Evolutionary conservation across 129 eudicot species (phyloP).

Genomic region (Lactuca saligna): DNA sequence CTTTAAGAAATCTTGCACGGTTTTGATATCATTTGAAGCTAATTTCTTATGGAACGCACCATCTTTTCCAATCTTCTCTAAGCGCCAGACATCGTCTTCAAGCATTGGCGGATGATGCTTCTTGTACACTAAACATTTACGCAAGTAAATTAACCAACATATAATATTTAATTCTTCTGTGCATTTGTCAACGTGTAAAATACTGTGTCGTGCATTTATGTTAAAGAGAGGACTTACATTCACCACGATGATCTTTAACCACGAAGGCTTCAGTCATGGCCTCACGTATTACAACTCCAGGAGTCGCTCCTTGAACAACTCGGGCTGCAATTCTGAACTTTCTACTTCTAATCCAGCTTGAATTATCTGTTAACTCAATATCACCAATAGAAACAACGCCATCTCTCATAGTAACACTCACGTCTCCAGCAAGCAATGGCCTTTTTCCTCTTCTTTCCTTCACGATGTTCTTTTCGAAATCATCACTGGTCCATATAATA

Average conservation of each 20-base stretch:
- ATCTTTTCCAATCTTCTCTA: constrained; percentile 88
- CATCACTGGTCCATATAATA: constrained; percentile 54
- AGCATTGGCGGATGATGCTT: constrained; percentile 84
- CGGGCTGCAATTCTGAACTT: constrained; percentile 69
- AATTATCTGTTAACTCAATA: constrained; percentile 74
- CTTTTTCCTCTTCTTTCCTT: constrained; percentile 69
- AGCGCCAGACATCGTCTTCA: constrained; percentile 81
- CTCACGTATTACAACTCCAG: constrained; percentile 36
- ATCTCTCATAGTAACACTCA: constrained; percentile 52
- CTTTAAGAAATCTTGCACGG: constrained; percentile 68
- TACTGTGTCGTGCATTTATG: neutral
- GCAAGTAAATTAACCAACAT: too few relatives aligned
- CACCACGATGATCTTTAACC: constrained; percentile 90
- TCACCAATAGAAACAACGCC: constrained; percentile 48
- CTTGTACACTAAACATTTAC: constrained; percentile 58
- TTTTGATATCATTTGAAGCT: constrained; percentile 36
- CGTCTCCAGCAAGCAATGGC: constrained; percentile 67
- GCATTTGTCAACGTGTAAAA: neutral
- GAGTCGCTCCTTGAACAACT: constrained; percentile 37
- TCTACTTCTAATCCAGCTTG: constrained; percentile 86
- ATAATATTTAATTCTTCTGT: neutral
- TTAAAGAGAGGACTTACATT: constrained; percentile 47
- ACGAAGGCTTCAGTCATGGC: constrained; percentile 67
- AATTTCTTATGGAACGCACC: constrained; percentile 73
- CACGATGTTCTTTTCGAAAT: constrained; percentile 50